These are phyloP conservation scores for Obelidium mucronatum DNA, from an alignment of 192 early-diverging fungal genomes.

Conservation along the genomic window DNA sequence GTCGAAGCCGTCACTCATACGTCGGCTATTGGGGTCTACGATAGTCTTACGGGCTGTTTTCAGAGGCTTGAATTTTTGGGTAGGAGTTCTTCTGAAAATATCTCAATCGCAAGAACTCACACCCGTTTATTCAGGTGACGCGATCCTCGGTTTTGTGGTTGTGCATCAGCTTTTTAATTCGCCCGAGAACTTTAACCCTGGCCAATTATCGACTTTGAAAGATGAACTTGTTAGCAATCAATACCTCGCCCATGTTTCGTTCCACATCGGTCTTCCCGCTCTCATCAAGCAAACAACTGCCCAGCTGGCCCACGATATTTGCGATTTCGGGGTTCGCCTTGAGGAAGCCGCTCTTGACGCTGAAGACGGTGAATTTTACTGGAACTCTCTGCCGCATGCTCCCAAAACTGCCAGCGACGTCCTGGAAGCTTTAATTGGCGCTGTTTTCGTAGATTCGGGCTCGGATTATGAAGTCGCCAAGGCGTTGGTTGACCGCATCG, in stretches of 20 bases:
- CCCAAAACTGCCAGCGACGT: constrained; percentile 91
- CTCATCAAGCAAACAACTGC: constrained; percentile 72
- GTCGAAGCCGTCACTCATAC: constrained; percentile 90
- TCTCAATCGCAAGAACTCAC: too few relatives aligned
- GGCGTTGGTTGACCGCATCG: constrained; percentile 34
- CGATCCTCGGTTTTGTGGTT: constrained; percentile 54
- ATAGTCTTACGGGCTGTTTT: constrained; percentile 64
- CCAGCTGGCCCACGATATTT: constrained; percentile 62
- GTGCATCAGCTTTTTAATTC: constrained; percentile 72
- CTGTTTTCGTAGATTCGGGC: constrained; percentile 83
- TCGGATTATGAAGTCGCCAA: constrained; percentile 66
- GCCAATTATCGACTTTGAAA: constrained; percentile 71
- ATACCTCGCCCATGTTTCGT: constrained; percentile 76
- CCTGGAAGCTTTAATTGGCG: constrained; percentile 88
- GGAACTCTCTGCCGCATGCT: constrained; percentile 71
- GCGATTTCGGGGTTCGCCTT: constrained; percentile 37
- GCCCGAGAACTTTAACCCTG: constrained; percentile 71
- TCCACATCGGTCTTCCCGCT: constrained; percentile 68
- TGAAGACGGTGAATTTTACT: constrained; percentile 62
- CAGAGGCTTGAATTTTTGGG: constrained; percentile 93
- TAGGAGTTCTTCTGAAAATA: too few relatives aligned
- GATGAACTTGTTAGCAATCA: constrained; percentile 79
- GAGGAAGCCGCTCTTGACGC: constrained; percentile 6
- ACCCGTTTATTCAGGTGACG: constrained; percentile 53
- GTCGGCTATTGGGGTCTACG: constrained; percentile 53